phyloP scores from a whole-genome alignment of 1,284 basidiomycete genomes.

The Moesziomyces parantarcticus region DNA sequence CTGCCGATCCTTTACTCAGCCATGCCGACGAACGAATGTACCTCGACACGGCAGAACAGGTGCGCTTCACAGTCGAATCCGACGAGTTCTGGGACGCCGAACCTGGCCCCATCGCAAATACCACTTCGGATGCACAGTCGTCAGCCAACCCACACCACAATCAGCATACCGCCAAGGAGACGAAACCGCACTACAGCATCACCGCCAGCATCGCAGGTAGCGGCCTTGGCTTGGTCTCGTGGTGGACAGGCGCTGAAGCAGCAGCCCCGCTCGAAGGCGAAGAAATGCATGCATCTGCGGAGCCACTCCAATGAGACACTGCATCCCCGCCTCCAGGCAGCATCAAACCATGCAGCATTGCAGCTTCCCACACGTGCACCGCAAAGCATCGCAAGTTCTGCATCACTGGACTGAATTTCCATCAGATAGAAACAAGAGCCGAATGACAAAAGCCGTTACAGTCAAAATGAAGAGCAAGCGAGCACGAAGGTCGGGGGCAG shows the following conservation, averaged over 20 bases:
- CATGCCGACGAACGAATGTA: conserved; percentile 79
- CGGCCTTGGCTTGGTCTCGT: conserved; percentile 77
- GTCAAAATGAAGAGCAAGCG: conserved; percentile 21
- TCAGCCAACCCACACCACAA: conserved; percentile 18
- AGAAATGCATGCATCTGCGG: conserved; percentile 4
- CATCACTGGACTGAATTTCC: conserved; percentile 17
- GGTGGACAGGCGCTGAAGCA: conserved; percentile 71
- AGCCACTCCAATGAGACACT: not conserved
- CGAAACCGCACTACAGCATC: conserved; percentile 45
- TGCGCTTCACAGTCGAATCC: conserved; percentile 87
- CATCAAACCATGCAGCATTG: too few relatives aligned
- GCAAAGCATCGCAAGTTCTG: not conserved
- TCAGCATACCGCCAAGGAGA: conserved; percentile 33
- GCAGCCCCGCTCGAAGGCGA: conserved; percentile 32
- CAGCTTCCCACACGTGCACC: too few relatives aligned
- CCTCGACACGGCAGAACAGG: conserved; percentile 81
- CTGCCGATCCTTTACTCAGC: conserved; percentile 43
- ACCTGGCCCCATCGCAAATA: conserved; percentile 75
- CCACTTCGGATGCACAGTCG: conserved; percentile 11
- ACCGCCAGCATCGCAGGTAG: conserved; percentile 81
- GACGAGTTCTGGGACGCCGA: conserved; percentile 92
- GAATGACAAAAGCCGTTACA: conserved; percentile 35
- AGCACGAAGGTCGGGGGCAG: not conserved
- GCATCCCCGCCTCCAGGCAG: too few relatives aligned
- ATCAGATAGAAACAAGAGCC: conserved; percentile 2